These are phyloP conservation scores for Themeda triandra DNA, from an alignment of 176 grass and related monocot genomes.

Conservation along the genomic window DNA sequence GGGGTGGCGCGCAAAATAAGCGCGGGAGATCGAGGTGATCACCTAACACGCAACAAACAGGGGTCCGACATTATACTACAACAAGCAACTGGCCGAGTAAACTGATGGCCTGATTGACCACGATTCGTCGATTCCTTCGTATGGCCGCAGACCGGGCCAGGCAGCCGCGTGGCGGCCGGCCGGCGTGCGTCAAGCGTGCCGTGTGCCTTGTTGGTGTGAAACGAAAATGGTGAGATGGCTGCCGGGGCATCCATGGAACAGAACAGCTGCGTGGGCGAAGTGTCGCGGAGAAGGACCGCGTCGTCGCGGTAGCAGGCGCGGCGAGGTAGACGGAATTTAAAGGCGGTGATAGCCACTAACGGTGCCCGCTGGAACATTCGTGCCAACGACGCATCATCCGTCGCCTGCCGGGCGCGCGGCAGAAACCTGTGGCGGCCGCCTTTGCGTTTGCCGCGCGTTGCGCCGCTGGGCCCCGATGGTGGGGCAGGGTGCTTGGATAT, in stretches of 20 bases:
- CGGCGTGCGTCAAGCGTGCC: no score
- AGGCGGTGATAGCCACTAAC: background rate
- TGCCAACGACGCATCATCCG: background rate
- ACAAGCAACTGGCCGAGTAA: background rate
- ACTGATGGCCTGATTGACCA: background rate
- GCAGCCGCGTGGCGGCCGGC: background rate
- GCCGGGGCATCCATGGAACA: no score
- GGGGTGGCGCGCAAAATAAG: background rate
- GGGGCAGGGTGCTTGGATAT: no score
- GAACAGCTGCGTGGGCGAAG: background rate
- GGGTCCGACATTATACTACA: background rate
- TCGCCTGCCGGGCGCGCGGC: background rate
- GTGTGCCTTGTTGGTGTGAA: background rate
- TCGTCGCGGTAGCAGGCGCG: background rate
- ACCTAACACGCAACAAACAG: constrained; percentile 37
- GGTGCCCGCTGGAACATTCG: constrained; percentile 2
- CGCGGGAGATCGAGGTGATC: constrained; percentile 6
- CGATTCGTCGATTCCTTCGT: background rate
- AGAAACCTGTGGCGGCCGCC: background rate
- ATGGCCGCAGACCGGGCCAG: background rate
- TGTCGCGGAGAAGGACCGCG: no score
- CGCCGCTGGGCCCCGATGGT: background rate
- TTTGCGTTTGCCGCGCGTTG: constrained; percentile 7
- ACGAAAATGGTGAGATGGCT: background rate
- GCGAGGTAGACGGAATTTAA: constrained; percentile 6